phyloP scores from a whole-genome alignment of 1,139 yeast species.

The Lodderomyces theae region DNA sequence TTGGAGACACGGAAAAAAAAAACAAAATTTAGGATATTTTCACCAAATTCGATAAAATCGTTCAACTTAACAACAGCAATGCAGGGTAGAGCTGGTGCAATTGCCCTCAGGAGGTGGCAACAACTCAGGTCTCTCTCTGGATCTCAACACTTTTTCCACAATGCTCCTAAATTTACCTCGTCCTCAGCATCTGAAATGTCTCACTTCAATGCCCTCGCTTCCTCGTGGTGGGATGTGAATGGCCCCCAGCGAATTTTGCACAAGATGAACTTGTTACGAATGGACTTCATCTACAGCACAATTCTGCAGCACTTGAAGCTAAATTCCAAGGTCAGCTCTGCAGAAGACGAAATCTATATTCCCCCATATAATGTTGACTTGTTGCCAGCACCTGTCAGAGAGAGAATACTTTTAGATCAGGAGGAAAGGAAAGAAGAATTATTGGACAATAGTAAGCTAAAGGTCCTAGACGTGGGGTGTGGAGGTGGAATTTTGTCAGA shows the following conservation, averaged over 20 bases:
- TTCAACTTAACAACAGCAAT: no score
- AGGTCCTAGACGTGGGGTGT: slow-evolving; percentile 87
- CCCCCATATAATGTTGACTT: slow-evolving; percentile 76
- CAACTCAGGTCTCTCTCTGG: not conserved
- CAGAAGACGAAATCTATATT: slow-evolving; percentile 55
- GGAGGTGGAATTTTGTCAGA: slow-evolving; percentile 96
- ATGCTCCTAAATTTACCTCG: slow-evolving; percentile 2
- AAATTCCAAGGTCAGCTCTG: slow-evolving; percentile 33
- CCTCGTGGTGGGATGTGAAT: slow-evolving; percentile 93
- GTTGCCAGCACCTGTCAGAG: slow-evolving; percentile 54
- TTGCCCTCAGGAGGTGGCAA: not conserved
- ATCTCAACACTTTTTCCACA: not conserved
- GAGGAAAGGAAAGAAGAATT: slow-evolving; percentile 42
- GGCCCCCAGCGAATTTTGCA: slow-evolving; percentile 94
- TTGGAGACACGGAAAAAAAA: no score
- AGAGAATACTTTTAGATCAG: slow-evolving; percentile 49
- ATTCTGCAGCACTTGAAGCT: slow-evolving; percentile 47
- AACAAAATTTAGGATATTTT: no score
- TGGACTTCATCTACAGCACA: slow-evolving; percentile 77
- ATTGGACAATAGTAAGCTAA: slow-evolving; percentile 32
- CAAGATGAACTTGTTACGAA: slow-evolving; percentile 84
- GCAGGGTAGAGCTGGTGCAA: not conserved
- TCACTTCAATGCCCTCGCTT: slow-evolving; percentile 84
- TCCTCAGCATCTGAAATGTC: slow-evolving; percentile 50
- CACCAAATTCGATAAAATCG: no score